These are phyloP conservation scores for Sporopachydermia quercuum DNA, from an alignment of 805 yeast species.

Conservation along the genomic window DNA sequence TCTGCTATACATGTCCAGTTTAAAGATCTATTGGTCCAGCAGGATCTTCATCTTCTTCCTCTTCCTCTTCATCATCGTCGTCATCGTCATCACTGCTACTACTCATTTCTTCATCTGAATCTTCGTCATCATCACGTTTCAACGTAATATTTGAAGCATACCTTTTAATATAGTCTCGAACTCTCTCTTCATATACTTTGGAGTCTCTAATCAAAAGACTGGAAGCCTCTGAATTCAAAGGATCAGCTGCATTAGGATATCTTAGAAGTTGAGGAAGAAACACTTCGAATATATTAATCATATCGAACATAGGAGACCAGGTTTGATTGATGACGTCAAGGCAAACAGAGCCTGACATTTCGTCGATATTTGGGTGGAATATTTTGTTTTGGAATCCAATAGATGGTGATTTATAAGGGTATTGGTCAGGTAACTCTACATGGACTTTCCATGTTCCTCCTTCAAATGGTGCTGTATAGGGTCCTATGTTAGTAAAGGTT, in stretches of 20 bases:
- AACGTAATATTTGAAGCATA: constrained; percentile 36
- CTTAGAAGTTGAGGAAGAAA: constrained; percentile 83
- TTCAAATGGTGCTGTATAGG: constrained; percentile 53
- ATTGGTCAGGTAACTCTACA: constrained; percentile 89
- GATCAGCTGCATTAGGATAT: constrained; percentile 91
- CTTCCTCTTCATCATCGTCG: constrained; percentile 23
- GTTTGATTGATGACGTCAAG: constrained; percentile 93
- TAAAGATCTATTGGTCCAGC: constrained; percentile 23
- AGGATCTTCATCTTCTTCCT: constrained; percentile 24
- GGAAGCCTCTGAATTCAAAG: constrained; percentile 83
- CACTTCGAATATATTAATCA: constrained; percentile 79
- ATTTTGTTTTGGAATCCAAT: constrained; percentile 87
- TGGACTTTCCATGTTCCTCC: constrained; percentile 84
- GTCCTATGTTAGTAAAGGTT: not conserved
- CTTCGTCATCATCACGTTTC: constrained; percentile 22
- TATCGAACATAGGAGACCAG: constrained; percentile 96
- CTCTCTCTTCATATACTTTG: constrained; percentile 48
- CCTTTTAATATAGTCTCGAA: constrained; percentile 55
- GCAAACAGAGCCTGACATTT: constrained; percentile 81
- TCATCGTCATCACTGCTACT: constrained; percentile 36
- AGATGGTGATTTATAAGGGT: constrained; percentile 92
- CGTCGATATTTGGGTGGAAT: constrained; percentile 92
- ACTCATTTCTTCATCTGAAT: constrained; percentile 31
- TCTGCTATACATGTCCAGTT: too few relatives aligned
- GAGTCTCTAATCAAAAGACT: constrained; percentile 59